phyloP scores from a whole-genome alignment of 345 rosid species.

The Hypericum perforatum region DNA sequence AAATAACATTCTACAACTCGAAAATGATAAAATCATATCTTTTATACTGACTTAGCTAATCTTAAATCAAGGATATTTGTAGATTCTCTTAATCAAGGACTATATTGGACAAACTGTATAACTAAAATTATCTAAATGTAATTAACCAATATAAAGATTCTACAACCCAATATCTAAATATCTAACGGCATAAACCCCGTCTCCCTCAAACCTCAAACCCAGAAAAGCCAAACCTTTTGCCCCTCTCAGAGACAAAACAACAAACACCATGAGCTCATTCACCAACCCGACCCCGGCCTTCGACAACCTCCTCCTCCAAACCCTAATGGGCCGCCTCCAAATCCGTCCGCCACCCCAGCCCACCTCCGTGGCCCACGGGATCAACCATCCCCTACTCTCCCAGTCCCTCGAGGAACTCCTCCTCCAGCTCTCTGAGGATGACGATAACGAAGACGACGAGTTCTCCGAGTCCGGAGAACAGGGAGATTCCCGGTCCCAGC shows the following conservation, averaged over 20 bases:
- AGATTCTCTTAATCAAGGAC: too few species aligned
- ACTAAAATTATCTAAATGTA: too few species aligned
- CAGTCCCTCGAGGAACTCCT: conserved; percentile 82
- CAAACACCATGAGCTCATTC: conserved; percentile 46
- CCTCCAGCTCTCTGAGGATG: conserved; percentile 38
- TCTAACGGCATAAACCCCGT: neutral
- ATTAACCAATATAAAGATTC: too few species aligned
- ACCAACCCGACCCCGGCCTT: conserved; percentile 35
- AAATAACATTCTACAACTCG: too few species aligned
- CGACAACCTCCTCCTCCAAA: conserved; percentile 67
- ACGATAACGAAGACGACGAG: conserved; percentile 35
- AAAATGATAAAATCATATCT: too few species aligned
- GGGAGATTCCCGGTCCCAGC: conserved; percentile 22
- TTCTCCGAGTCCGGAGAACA: conserved; percentile 1
- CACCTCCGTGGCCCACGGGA: too few species aligned
- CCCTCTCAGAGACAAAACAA: neutral
- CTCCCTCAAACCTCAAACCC: neutral
- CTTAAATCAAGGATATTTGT: too few species aligned
- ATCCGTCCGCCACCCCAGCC: conserved; percentile 37
- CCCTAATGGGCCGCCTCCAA: conserved; percentile 83
- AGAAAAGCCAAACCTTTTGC: neutral
- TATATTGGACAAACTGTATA: too few species aligned
- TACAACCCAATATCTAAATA: neutral
- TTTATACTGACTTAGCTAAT: too few species aligned
- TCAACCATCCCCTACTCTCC: conserved; percentile 36